Conservation (phyloP, 2,329 filamentous ascomycete species). For the Dactylonectria macrodidyma region DNA sequence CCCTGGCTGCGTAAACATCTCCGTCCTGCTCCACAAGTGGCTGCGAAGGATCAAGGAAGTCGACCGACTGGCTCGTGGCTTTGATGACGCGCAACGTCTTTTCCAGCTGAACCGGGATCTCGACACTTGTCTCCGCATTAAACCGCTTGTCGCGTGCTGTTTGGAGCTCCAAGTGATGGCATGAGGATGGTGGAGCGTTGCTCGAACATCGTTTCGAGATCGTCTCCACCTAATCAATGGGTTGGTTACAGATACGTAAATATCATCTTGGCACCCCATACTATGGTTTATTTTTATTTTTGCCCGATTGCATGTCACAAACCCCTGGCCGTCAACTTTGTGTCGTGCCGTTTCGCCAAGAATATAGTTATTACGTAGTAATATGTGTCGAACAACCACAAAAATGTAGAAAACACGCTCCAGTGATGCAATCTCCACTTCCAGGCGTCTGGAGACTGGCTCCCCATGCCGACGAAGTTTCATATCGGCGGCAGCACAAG, state of each 20-base stretch:
- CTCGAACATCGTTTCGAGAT: neutral
- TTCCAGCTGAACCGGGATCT: neutral
- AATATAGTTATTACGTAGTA: no score
- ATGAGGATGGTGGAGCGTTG: neutral
- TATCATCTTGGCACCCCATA: neutral
- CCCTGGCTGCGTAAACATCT: neutral
- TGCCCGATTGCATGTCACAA: no score
- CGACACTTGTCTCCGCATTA: neutral
- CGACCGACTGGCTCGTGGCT: neutral
- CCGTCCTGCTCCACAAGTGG: neutral
- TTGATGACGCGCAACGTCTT: neutral
- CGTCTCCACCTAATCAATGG: neutral
- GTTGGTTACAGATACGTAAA: neutral
- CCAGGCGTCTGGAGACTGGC: no score
- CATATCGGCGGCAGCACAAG: no score
- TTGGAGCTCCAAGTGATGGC: neutral
- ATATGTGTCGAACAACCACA: no score
- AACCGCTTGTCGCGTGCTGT: neutral
- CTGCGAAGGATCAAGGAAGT: no score
- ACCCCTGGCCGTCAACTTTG: no score
- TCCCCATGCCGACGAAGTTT: no score
- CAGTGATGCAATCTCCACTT: no score
- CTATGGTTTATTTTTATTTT: neutral
- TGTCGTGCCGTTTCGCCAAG: no score
- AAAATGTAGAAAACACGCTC: no score